Evolutionary conservation across 179 eudicot species (phyloP).

Genomic region (Beta lomatogona): DNA sequence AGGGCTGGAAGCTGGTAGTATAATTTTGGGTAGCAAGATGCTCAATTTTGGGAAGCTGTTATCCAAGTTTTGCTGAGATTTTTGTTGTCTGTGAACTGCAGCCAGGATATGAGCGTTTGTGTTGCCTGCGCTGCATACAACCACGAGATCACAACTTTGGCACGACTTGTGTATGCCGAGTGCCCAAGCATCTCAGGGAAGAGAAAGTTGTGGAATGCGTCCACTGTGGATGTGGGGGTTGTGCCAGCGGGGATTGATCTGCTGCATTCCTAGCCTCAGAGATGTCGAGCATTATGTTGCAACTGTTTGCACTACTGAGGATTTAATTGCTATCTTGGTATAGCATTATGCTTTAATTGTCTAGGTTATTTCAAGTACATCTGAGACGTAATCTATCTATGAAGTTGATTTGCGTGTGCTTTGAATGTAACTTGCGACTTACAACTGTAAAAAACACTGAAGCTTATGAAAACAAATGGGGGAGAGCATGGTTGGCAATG

Average conservation of each 20-base stretch:
- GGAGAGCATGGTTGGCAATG: background rate
- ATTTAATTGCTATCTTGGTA: background rate
- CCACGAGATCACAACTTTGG: constrained; percentile 89
- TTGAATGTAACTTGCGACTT: background rate
- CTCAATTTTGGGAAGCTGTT: background rate
- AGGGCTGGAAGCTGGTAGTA: background rate
- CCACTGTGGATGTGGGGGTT: constrained; percentile 85
- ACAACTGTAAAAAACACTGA: background rate
- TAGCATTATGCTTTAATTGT: background rate
- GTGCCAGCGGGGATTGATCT: constrained; percentile 87
- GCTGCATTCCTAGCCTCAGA: background rate
- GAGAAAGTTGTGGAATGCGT: constrained; percentile 91
- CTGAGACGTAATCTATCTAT: background rate
- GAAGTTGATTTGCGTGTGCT: background rate
- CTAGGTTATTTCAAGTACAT: background rate
- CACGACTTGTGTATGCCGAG: constrained; percentile 90
- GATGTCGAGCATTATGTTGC: background rate
- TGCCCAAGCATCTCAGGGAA: constrained; percentile 87
- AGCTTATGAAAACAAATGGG: background rate
- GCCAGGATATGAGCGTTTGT: constrained; percentile 94
- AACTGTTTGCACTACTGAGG: background rate
- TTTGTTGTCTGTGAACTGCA: constrained; percentile 33
- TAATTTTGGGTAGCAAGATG: background rate
- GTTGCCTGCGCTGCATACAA: constrained; percentile 89
- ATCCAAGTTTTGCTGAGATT: background rate